These are phyloP conservation scores for Fusarium sp. DNA, from an alignment of 2,329 filamentous ascomycete species.

Conservation along the genomic window DNA sequence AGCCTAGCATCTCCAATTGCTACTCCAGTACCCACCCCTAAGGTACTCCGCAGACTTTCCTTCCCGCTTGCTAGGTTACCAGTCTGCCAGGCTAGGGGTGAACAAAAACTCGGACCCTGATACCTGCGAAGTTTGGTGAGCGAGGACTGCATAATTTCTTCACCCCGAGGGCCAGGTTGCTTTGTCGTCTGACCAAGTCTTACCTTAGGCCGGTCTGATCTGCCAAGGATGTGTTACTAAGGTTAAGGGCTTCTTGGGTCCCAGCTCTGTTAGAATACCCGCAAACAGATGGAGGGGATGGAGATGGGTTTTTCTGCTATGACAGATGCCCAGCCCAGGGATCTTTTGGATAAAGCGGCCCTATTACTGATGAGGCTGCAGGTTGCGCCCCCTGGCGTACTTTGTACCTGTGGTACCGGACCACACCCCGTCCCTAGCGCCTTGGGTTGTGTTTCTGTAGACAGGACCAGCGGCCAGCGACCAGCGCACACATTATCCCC, in stretches of 20 bases:
- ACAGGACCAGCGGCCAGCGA: constrained; percentile 12
- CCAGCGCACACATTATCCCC: constrained; percentile 15
- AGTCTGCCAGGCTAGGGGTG: background rate
- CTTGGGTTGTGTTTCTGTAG: constrained; percentile 31
- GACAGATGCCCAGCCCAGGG: constrained; percentile 42
- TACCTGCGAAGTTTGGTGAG: background rate
- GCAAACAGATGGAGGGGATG: constrained; percentile 22
- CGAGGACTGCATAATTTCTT: background rate
- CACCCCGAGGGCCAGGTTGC: constrained; percentile 1
- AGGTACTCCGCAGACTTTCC: constrained; percentile 26
- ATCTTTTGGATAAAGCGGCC: constrained; percentile 41
- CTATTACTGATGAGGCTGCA: constrained; percentile 41
- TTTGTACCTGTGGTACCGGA: constrained; percentile 36
- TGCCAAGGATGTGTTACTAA: constrained; percentile 23
- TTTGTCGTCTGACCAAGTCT: constrained; percentile 19
- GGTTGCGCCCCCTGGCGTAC: constrained; percentile 30
- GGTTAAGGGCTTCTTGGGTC: constrained; percentile 29
- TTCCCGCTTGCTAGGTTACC: constrained; percentile 26
- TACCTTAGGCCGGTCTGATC: constrained; percentile 15
- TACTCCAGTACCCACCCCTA: constrained; percentile 28
- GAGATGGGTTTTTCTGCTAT: constrained; percentile 21
- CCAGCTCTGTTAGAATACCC: constrained; percentile 13
- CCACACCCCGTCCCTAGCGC: constrained; percentile 41
- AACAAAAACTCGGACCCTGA: background rate
- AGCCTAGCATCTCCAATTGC: constrained; percentile 30